A percentile compares a stretch with the other conserved stretches of the same genome.
Conservation (phyloP, 768 basidiomycete species). For the Steccherinum ochraceum region DNA sequence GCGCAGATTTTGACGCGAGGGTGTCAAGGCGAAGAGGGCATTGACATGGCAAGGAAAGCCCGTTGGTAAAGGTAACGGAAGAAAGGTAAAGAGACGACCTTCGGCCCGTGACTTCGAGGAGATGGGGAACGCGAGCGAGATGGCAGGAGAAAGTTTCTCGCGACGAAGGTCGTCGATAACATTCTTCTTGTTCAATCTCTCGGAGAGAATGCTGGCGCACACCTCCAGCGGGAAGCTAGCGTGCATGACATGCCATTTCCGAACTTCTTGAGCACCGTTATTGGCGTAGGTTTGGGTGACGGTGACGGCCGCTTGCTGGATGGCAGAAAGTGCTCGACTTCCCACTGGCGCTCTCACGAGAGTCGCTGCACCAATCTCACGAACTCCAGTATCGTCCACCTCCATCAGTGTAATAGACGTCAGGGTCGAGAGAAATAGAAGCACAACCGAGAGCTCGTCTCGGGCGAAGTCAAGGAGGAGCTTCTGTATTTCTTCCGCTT, state of each 20-base stretch:
- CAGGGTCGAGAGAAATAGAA: constrained; percentile 39
- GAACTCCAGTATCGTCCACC: constrained; percentile 17
- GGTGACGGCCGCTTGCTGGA: neutral
- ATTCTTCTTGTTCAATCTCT: constrained; percentile 5
- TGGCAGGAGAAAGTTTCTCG: constrained; percentile 36
- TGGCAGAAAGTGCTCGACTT: constrained; percentile 5
- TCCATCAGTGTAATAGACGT: constrained; percentile 33
- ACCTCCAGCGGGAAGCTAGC: constrained; percentile 16
- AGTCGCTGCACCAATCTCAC: constrained; percentile 13
- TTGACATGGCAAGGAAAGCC: constrained; percentile 41
- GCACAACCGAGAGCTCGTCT: constrained; percentile 31
- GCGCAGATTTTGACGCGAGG: constrained; percentile 37
- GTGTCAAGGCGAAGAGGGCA: constrained; percentile 39
- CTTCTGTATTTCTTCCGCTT: constrained; percentile 25
- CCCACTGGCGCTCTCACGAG: neutral
- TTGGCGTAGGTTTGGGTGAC: constrained; percentile 8
- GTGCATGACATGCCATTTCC: constrained; percentile 4
- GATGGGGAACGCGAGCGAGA: constrained; percentile 33
- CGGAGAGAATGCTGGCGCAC: neutral
- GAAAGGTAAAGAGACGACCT: constrained; percentile 43
- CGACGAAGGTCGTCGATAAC: neutral
- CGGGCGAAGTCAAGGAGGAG: constrained; percentile 36
- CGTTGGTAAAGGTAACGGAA: constrained; percentile 41
- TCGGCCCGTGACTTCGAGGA: constrained; percentile 9
- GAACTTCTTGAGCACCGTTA: constrained; percentile 1